Evolutionary conservation across 2,329 filamentous ascomycete genomes (phyloP).

Genomic region (Ophidiomyces ophidiicola): DNA sequence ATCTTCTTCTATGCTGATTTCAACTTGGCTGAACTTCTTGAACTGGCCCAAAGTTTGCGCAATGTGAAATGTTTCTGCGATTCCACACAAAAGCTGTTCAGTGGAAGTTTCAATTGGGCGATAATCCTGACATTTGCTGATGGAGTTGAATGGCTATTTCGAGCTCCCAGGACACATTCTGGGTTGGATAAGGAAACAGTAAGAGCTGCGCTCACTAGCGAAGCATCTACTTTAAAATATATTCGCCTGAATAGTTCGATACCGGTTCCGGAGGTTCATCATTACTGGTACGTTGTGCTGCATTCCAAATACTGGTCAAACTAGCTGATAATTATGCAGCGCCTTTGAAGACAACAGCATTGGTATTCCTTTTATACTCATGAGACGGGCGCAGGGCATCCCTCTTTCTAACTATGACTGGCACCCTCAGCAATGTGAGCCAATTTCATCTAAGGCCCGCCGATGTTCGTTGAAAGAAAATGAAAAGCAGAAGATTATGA

Average conservation of each 20-base stretch:
- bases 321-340: not conserved
- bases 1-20: too few relatives aligned
- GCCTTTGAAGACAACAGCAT: slow-evolving; percentile 19
- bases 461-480: slow-evolving; percentile 12
- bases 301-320: not conserved
- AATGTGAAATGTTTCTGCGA: slow-evolving; percentile 12
- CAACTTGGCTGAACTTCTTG: too few relatives aligned
- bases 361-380: slow-evolving; percentile 25
- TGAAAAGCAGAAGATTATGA: slow-evolving; percentile 20
- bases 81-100: slow-evolving; percentile 18
- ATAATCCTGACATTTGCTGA: slow-evolving; percentile 24
- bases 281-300: slow-evolving; percentile 15
- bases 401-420: slow-evolving; percentile 15
- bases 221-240: slow-evolving; percentile 24
- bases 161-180: slow-evolving; percentile 18
- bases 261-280: slow-evolving; percentile 23
- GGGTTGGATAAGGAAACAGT: slow-evolving; percentile 3
- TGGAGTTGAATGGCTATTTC: slow-evolving; percentile 22
- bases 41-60: too few relatives aligned
- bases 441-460: too few relatives aligned
- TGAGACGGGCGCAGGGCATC: slow-evolving; percentile 23
- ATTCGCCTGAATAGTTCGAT: slow-evolving; percentile 21
- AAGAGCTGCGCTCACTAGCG: slow-evolving; percentile 15
- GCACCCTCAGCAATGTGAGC: too few relatives aligned
- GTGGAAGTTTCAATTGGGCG: slow-evolving; percentile 23